Percentiles rank a stretch among this genome's conserved stretches.
phyloP scores from a whole-genome alignment of 2,329 filamentous ascomycete species.

The Paecilomyces dactylethromorphus region DNA sequence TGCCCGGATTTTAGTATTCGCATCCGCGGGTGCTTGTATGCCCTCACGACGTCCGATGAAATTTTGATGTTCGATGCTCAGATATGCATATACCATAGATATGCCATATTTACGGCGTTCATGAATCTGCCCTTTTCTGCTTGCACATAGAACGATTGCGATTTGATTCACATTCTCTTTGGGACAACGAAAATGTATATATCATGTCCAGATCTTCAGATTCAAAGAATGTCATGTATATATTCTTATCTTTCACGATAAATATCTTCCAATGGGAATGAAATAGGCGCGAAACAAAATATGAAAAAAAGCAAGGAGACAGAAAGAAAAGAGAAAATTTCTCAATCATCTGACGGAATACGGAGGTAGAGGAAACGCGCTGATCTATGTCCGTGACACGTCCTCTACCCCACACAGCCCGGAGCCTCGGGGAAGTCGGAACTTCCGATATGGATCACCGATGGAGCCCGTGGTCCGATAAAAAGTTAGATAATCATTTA shows the following conservation, averaged over 20 bases:
- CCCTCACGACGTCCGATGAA: not conserved
- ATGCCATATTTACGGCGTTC: not conserved
- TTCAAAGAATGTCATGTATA: too few species aligned
- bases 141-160: not conserved
- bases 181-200: not conserved
- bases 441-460: not conserved
- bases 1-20: not conserved
- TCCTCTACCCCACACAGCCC: not conserved
- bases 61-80: not conserved
- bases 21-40: not conserved
- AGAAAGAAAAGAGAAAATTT: not conserved
- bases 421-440: slow-evolving; percentile 11
- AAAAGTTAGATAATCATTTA: too few species aligned
- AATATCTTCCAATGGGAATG: too few species aligned
- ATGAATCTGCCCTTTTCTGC: not conserved
- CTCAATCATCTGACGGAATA: too few species aligned
- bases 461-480: not conserved
- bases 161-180: not conserved
- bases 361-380: not conserved
- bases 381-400: not conserved
- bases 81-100: not conserved
- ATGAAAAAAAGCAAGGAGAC: not conserved
- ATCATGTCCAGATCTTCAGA: too few species aligned
- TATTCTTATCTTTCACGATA: too few species aligned
- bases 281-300: not conserved